Evolutionary conservation across 148 eudicot genomes (phyloP).

Genomic region (Camellia sinensis): DNA sequence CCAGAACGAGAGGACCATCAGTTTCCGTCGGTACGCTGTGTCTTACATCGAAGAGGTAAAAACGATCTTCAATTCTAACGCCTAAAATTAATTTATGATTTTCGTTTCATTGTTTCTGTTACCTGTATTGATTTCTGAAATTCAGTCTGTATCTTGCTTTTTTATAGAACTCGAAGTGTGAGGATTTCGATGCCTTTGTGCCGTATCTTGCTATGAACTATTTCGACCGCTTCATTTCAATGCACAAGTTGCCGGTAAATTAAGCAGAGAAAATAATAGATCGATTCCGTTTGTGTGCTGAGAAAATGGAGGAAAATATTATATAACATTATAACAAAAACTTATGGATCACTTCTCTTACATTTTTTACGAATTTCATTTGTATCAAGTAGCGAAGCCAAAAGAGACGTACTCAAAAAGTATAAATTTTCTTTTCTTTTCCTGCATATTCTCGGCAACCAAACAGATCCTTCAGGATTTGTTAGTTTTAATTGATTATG

Average conservation of each 20-base stretch:
- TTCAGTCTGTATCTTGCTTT: neutral
- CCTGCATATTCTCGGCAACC: neutral
- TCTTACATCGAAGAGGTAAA: neutral
- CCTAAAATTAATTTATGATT: neutral
- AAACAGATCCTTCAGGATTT: neutral
- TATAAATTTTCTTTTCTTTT: too few species aligned
- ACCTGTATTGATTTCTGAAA: neutral
- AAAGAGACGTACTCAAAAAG: too few species aligned
- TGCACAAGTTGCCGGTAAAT: neutral
- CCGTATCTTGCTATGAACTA: neutral
- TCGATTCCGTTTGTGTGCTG: too few species aligned
- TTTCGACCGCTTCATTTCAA: slow-evolving; percentile 1
- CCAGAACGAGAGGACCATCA: neutral
- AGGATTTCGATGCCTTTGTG: neutral
- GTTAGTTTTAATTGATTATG: neutral
- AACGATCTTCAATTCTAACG: neutral
- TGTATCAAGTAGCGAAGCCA: too few species aligned
- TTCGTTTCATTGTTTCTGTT: neutral
- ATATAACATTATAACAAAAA: too few species aligned
- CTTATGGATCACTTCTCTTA: too few species aligned
- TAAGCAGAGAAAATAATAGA: neutral
- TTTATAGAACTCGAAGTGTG: slow-evolving; percentile 1
- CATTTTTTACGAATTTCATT: too few species aligned
- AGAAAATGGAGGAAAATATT: too few species aligned
- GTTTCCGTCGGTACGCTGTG: neutral